These are phyloP conservation scores for Guyanaporus albipodus DNA, from an alignment of 768 basidiomycete species.

Conservation along the genomic window DNA sequence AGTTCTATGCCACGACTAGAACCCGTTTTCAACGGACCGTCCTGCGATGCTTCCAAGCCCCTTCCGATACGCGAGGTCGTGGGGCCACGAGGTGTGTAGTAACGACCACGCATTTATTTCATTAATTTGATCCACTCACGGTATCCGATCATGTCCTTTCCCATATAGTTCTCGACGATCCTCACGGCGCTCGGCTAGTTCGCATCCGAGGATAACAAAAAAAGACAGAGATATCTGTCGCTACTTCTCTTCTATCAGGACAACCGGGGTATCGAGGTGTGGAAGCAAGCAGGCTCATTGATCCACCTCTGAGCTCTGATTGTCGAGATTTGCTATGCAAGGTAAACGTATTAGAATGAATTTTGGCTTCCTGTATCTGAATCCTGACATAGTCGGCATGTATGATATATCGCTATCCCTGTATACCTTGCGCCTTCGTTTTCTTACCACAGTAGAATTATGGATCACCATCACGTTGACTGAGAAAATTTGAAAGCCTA, in stretches of 20 bases:
- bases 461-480: no score
- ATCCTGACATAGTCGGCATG: no score
- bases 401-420: no score
- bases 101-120: not conserved
- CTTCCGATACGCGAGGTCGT: conserved; percentile 13
- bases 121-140: conserved; percentile 1
- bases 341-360: no score
- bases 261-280: no score
- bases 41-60: conserved; percentile 30
- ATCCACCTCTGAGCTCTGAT: not conserved
- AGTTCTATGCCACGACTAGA: conserved; percentile 28
- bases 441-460: no score
- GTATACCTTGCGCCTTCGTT: no score
- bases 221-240: not conserved
- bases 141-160: conserved; percentile 5
- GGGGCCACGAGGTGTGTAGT: conserved; percentile 15
- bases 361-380: no score
- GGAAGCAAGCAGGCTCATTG: not conserved
- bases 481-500: no score
- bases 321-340: no score
- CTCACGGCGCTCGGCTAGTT: conserved; percentile 25
- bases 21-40: conserved; percentile 46
- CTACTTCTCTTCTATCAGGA: no score
- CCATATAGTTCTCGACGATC: conserved; percentile 12
- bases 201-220: conserved; percentile 7